phyloP scores from a whole-genome alignment of 1,139 yeast genomes.

The Suhomyces chickasaworum region DNA sequence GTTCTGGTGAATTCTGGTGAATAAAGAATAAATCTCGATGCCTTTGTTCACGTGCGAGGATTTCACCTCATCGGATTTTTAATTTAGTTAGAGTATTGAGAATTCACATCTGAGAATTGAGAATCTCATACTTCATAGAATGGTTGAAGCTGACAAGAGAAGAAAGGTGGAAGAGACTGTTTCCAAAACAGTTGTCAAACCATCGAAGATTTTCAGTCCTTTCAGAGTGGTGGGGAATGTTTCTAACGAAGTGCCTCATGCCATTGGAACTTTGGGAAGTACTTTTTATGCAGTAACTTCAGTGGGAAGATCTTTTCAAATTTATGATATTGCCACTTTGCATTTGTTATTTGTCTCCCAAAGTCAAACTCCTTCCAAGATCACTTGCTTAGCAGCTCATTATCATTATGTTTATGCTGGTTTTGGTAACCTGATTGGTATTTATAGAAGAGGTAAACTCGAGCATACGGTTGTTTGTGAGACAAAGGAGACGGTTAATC shows the following conservation, averaged over 20 bases:
- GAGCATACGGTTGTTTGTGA: conserved; percentile 55
- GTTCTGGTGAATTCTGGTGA: background rate
- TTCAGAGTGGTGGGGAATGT: conserved; percentile 64
- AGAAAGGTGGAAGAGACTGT: conserved; percentile 25
- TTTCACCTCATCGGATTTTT: conserved; percentile 12
- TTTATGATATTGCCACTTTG: conserved; percentile 87
- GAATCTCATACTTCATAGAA: conserved; percentile 11
- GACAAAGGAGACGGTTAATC: conserved; percentile 40
- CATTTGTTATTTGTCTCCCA: conserved; percentile 87
- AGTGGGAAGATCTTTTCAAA: conserved; percentile 88
- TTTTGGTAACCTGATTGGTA: conserved; percentile 68
- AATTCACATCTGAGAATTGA: too few species aligned
- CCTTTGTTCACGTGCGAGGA: conserved; percentile 5
- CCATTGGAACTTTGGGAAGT: conserved; percentile 85
- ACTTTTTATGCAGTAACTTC: conserved; percentile 87
- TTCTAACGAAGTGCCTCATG: conserved; percentile 78
- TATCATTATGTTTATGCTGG: conserved; percentile 84
- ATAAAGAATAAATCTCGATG: background rate
- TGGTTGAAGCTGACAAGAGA: conserved; percentile 40
- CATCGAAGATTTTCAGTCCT: conserved; percentile 46
- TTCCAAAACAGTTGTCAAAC: conserved; percentile 9
- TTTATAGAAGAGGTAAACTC: conserved; percentile 80
- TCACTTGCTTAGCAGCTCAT: conserved; percentile 76
- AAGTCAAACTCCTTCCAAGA: conserved; percentile 68
- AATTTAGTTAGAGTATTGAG: too few species aligned